Conservation (phyloP, 176 grass and related monocot genomes). For the Saccharum officinarum region DNA sequence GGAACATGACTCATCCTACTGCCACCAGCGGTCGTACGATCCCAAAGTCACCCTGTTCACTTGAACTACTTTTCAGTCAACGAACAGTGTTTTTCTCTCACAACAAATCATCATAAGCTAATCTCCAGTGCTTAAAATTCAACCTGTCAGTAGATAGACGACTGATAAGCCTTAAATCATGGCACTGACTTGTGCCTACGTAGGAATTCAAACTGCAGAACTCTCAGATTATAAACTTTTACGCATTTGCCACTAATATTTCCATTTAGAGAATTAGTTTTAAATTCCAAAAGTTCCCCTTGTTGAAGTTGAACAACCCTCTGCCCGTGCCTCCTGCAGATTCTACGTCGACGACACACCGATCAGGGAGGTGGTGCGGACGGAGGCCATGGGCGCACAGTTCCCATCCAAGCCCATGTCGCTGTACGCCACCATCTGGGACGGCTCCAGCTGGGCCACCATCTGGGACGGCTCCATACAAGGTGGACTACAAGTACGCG, state of each 20-base stretch:
- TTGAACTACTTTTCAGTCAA: no score
- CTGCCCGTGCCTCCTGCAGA: slow-evolving; percentile 31
- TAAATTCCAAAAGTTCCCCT: background rate
- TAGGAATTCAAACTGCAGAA: background rate
- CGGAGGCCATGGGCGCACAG: slow-evolving; percentile 53
- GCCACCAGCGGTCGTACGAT: background rate
- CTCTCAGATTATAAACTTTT: background rate
- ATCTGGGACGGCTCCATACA: slow-evolving; percentile 98
- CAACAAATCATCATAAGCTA: no score
- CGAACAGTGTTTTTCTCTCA: no score
- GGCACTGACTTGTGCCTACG: background rate
- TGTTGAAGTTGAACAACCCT: background rate
- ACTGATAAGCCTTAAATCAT: background rate
- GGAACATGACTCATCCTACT: background rate
- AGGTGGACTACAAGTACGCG: slow-evolving; percentile 96
- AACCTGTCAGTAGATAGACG: background rate
- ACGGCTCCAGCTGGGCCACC: slow-evolving; percentile 93
- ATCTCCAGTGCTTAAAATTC: background rate
- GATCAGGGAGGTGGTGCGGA: slow-evolving; percentile 74
- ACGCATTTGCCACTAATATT: background rate
- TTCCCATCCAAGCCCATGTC: slow-evolving; percentile 93
- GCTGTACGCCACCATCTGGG: slow-evolving; percentile 96
- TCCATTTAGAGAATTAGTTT: background rate
- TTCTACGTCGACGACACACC: slow-evolving; percentile 82
- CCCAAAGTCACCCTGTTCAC: background rate